These are phyloP conservation scores for Gracilaria gracilis DNA, from an alignment of 23 red algal species.

Conservation along the genomic window DNA sequence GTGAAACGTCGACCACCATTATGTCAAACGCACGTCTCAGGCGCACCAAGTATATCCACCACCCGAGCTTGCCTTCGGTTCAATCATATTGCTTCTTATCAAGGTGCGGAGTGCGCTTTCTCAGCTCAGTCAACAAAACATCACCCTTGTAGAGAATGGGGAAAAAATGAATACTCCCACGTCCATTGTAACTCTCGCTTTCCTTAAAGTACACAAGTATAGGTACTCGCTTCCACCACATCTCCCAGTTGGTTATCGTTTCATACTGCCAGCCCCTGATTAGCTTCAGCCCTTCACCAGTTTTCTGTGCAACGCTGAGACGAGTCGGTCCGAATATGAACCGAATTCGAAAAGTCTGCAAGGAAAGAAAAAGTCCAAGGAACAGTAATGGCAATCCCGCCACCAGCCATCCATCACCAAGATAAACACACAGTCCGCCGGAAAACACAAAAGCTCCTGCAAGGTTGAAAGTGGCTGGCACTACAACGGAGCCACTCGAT, in stretches of 20 bases:
- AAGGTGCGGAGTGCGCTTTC: constrained; percentile 62
- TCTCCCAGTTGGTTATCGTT: constrained; percentile 77
- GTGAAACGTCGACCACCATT: constrained; percentile 3
- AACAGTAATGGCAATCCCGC: constrained; percentile 59
- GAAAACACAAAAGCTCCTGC: constrained; percentile 47
- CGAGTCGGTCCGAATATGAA: constrained; percentile 75
- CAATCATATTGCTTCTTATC: constrained; percentile 57
- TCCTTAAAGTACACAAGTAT: constrained; percentile 85
- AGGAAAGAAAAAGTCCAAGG: constrained; percentile 56
- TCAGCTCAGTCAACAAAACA: constrained; percentile 45
- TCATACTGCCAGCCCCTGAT: constrained; percentile 79
- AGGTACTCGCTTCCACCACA: constrained; percentile 77
- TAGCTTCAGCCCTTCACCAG: constrained; percentile 31
- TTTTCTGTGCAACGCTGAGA: constrained; percentile 57
- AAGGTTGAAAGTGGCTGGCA: constrained; percentile 41
- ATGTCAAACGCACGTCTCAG: not conserved
- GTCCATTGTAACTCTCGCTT: constrained; percentile 83
- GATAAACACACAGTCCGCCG: constrained; percentile 42
- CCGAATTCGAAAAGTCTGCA: constrained; percentile 65
- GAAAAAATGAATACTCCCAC: constrained; percentile 88
- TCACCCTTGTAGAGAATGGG: constrained; percentile 73
- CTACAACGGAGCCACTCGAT: constrained; percentile 38
- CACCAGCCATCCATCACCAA: constrained; percentile 44
- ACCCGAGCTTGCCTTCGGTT: not conserved
- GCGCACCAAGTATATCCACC: not conserved